These are phyloP conservation scores for Phytopythium aichiense DNA, from an alignment of 352 stramenopile species.

Conservation along the genomic window DNA sequence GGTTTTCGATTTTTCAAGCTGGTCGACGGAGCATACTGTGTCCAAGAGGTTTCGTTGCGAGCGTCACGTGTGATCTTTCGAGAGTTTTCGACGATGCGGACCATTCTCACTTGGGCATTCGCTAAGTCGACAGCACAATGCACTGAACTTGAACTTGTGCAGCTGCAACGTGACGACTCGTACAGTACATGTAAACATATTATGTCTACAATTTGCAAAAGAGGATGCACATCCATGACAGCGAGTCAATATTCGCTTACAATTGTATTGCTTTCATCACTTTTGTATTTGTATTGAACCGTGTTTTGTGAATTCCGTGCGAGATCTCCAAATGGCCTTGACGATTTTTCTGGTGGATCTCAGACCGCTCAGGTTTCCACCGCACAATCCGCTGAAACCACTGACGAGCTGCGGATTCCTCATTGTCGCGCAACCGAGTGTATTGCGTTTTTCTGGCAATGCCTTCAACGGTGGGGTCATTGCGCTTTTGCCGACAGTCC, in stretches of 20 bases:
- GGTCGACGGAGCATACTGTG: background rate
- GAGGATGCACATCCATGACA: background rate
- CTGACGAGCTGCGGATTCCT: background rate
- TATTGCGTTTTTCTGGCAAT: background rate
- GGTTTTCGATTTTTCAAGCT: background rate
- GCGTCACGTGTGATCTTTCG: background rate
- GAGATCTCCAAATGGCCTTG: background rate
- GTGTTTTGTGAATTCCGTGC: too few relatives aligned
- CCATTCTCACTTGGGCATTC: background rate
- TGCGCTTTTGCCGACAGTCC: too few relatives aligned
- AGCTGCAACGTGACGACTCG: conserved; percentile 1
- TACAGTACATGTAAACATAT: background rate
- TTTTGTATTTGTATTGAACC: too few relatives aligned
- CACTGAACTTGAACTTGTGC: conserved; percentile 1
- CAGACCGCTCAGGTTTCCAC: background rate
- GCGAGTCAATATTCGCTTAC: background rate
- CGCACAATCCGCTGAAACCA: background rate
- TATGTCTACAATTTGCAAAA: background rate
- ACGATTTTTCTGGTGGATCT: background rate
- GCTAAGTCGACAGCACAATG: background rate
- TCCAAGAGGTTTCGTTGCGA: background rate
- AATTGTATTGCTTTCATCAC: background rate
- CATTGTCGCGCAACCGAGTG: background rate
- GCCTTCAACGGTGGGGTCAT: too few relatives aligned
- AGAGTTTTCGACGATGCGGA: background rate